Base-by-base conservation (phyloP, 371 early-diverging fungal species). In the Mortierella sp. region DNA sequence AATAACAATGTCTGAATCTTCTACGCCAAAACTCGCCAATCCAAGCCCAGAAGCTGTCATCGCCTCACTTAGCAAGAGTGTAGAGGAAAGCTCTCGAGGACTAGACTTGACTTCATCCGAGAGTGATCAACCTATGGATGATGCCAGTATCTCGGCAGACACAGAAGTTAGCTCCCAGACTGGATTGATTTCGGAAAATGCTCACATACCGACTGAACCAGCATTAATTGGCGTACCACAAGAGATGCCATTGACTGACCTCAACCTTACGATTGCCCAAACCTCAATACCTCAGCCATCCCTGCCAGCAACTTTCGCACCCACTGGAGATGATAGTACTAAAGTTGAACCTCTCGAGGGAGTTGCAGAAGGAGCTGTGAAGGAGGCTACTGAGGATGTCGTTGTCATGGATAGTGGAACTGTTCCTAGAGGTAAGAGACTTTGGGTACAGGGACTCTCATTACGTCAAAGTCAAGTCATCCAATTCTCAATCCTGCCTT, bases 351-450 rank as follows among this genome's bases (percentile, higher is more conserved):
- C 19, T n/a, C 50, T 19, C 15, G 21, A 50, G 15, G 6, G 16
- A 1, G 19, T 1, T 15, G n/a, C 10, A 21, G 28, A 7, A 2
- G 10, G 15, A 24, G 22, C 24, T 21, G 11, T 6, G 24, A 62
- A 22, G 15, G 58, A 28, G 1, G 19, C 63, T 11, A 55, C 28
- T 28, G 70, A 70, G 13, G 70, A 63, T 21, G 33, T 70, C 47
- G 43, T 70, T 57, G 43, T 62, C 33, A 45, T 70, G 70, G 70
- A 70, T 24, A 70, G 58, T 45, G 65, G 50, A 19, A 32, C 64
- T 10, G 58, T 38, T 3, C n/a, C 58, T 58, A 48, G 36, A 43
- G 58, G 66, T 65, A 65, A 33, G 40, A 19, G 48, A 48, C 6
- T 48, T 48, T 48, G 48, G 48, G 16, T 48, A 43, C 43, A 43